A percentile compares a stretch with the other conserved stretches of the same genome.
Conservation (phyloP, 2,329 filamentous ascomycete genomes). For the Xenoacremonium recifei region DNA sequence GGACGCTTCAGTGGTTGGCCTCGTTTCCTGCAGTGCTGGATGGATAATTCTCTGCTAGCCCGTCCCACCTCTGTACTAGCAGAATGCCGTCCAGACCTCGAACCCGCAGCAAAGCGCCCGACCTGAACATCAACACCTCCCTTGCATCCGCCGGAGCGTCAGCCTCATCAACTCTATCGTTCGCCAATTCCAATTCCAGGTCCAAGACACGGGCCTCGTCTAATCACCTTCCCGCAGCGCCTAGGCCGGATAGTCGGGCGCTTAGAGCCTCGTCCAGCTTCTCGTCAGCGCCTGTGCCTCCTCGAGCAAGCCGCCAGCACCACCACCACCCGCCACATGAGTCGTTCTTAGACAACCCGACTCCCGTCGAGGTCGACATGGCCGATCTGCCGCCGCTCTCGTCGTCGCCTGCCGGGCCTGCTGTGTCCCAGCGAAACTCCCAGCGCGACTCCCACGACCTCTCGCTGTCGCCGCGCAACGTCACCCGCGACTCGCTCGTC, state of each 20-base stretch:
- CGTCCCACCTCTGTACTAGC: no score
- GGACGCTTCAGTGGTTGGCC: no score
- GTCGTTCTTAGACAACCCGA: slow-evolving; percentile 29
- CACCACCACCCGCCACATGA: slow-evolving; percentile 21
- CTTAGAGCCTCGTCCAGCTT: slow-evolving; percentile 20
- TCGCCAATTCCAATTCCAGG: neutral
- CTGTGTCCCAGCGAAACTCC: slow-evolving; percentile 16
- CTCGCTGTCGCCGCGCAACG: slow-evolving; percentile 71
- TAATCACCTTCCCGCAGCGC: neutral
- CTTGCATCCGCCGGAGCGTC: slow-evolving; percentile 15
- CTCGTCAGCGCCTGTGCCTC: neutral
- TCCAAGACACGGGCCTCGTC: slow-evolving; percentile 10
- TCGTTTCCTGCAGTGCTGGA: no score
- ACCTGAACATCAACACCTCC: slow-evolving; percentile 26
- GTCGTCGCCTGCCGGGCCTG: neutral
- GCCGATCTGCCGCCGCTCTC: slow-evolving; percentile 19
- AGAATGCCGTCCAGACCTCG: slow-evolving; percentile 21
- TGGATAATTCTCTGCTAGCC: no score
- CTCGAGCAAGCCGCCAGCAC: no score
- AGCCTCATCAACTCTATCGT: neutral
- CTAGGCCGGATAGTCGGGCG: slow-evolving; percentile 22
- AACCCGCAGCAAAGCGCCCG: slow-evolving; percentile 23
- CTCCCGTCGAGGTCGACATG: slow-evolving; percentile 29
- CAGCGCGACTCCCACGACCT: slow-evolving; percentile 78
- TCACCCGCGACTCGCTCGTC: slow-evolving; percentile 86